phyloP scores from a whole-genome alignment of 1,284 basidiomycete species.

The Microbotryum silenes-acaulis region DNA sequence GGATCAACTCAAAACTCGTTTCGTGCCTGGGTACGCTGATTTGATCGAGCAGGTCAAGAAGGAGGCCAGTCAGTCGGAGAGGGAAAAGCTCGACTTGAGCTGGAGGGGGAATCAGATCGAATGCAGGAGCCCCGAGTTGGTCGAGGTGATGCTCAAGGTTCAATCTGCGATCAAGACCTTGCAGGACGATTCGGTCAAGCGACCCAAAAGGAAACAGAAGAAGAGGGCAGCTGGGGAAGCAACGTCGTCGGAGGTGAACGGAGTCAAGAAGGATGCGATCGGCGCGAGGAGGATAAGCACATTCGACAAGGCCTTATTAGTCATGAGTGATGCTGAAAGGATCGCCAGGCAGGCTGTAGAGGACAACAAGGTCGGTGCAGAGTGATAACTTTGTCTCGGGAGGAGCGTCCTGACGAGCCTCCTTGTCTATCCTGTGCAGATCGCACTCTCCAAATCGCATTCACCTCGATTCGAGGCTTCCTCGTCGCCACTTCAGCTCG shows the following conservation, averaged over 20 bases:
- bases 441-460: constrained; percentile 40
- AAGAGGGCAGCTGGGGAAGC: constrained; percentile 36
- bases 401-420: background rate
- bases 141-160: constrained; percentile 74
- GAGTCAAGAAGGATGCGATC: constrained; percentile 35
- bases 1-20: constrained; percentile 51
- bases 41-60: constrained; percentile 51
- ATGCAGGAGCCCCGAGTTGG: constrained; percentile 81
- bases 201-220: constrained; percentile 2
- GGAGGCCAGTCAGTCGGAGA: constrained; percentile 42
- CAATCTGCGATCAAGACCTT: constrained; percentile 61
- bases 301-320: constrained; percentile 72
- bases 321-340: constrained; percentile 78
- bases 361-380: constrained; percentile 60
- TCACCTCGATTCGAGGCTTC: constrained; percentile 30
- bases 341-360: constrained; percentile 69
- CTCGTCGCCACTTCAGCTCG: constrained; percentile 54
- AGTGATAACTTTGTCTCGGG: constrained; percentile 20
- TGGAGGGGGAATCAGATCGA: constrained; percentile 83
- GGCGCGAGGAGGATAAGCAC: constrained; percentile 55
- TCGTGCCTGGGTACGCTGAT: constrained; percentile 56
- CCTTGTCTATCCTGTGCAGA: constrained; percentile 36
- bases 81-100: constrained; percentile 46
- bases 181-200: constrained; percentile 39
- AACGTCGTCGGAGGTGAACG: constrained; percentile 40